Evolutionary conservation across 305 asterid species (phyloP), one percentile per base, ranked within the genome.

Genomic region (Solanum aculeatissimum): DNA sequence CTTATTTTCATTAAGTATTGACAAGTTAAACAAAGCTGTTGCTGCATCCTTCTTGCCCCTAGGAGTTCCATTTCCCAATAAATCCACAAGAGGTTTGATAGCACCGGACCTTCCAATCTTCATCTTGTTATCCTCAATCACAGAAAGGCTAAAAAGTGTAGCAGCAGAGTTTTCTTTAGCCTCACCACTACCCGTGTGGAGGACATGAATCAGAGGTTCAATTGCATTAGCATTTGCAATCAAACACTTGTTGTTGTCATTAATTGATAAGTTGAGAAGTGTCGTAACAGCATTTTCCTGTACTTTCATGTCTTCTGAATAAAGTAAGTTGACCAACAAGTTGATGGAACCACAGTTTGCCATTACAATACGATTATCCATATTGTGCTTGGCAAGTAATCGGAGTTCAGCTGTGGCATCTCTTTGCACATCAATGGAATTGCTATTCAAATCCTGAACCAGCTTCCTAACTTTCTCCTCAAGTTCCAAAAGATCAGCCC

Each of bases 401-500:
- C 93, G 87, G 38, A 91, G 84, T 65, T 91, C 91, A 69, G 88
- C 92, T 25, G 91, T 89, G 19, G 93, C 91, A 4, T 87, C 86
- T 77, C 91, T 82, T 83, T 88, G 87, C 40, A 85, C 84, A 15
- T 87, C 90, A 40, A 74, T 11, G 4, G 91, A 89, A 53, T 89
- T 14, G 80, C 86, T 86, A 29, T 72, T 79, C 89, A 91, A 69
- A 18, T 88, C 89, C 42, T 83, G 89, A 19, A 90, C 88, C 70
- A 90, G 86, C 87, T 86, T 91, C 84, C 89, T 91, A 60, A 93
- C 94, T 89, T 91, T 89, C 77, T 86, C 85, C 71, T 91, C 93
- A 25, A 93, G 85, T 86, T 89, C 92, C 63, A 91, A 62, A 62
- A 92, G 88, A 72, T 90, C 97, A 15, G 95, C 86, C 86, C 94